These are phyloP conservation scores for Tetrahymena elliotti DNA, from an alignment of 73 alveolate species.

Conservation along the genomic window DNA sequence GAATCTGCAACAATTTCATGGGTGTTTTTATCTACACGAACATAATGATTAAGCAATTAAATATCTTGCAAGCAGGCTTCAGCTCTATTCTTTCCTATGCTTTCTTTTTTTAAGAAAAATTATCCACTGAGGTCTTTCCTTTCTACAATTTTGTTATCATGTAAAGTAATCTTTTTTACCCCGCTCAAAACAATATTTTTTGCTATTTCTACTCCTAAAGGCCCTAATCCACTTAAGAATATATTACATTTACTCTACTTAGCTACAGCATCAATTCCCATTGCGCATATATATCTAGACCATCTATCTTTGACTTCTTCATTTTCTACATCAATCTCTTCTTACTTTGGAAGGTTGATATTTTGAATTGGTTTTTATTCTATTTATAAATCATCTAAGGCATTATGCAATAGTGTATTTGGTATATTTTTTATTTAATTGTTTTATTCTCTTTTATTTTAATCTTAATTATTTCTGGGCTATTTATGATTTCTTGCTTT, in stretches of 20 bases:
- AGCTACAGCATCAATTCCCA: constrained; percentile 93
- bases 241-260: constrained; percentile 77
- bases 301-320: constrained; percentile 86
- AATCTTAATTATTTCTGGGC: background rate
- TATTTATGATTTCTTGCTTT: background rate
- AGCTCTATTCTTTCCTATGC: constrained; percentile 80
- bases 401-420: constrained; percentile 16
- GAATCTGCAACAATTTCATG: constrained; percentile 17
- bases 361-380: background rate
- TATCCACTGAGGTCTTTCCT: constrained; percentile 65
- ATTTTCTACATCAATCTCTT: constrained; percentile 60
- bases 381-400: background rate
- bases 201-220: constrained; percentile 91
- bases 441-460: background rate
- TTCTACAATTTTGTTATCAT: constrained; percentile 51
- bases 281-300: constrained; percentile 93
- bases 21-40: constrained; percentile 45
- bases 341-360: background rate
- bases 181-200: constrained; percentile 91
- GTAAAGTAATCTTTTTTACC: constrained; percentile 77
- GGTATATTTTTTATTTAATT: constrained; percentile 6
- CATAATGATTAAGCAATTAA: constrained; percentile 81
- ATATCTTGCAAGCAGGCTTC: constrained; percentile 54
- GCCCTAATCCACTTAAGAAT: constrained; percentile 75
- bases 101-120: constrained; percentile 69